Percentiles rank a stretch among this genome's conserved stretches.
These are phyloP conservation scores for Rachicladosporium sp. DNA, from an alignment of 2,329 filamentous ascomycete species.

Conservation along the genomic window DNA sequence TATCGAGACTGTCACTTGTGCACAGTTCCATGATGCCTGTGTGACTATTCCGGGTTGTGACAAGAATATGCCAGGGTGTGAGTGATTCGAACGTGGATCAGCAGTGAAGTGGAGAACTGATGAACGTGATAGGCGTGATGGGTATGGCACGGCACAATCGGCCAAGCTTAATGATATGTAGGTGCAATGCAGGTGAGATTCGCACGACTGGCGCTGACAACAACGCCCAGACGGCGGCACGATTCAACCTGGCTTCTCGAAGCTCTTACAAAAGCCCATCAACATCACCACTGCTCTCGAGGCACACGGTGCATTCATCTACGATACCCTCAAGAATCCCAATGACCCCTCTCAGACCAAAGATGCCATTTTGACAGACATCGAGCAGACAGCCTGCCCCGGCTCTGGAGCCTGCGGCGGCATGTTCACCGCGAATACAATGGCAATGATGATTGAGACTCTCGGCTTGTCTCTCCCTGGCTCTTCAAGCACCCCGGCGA, in stretches of 20 bases:
- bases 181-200: background rate
- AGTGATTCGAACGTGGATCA: too few relatives aligned
- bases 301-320: constrained; percentile 69
- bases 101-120: too few relatives aligned
- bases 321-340: constrained; percentile 60
- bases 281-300: constrained; percentile 87
- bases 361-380: constrained; percentile 71
- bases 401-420: constrained; percentile 72
- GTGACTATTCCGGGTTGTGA: constrained; percentile 90
- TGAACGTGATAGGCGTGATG: constrained; percentile 38
- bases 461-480: constrained; percentile 76
- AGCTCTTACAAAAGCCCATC: constrained; percentile 62
- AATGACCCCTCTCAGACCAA: constrained; percentile 56
- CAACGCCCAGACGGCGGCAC: constrained; percentile 55
- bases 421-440: constrained; percentile 92
- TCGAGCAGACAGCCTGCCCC: constrained; percentile 68
- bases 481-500: constrained; percentile 71
- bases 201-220: background rate
- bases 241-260: constrained; percentile 78
- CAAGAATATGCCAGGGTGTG: constrained; percentile 91
- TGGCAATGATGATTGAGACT: constrained; percentile 82
- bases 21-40: constrained; percentile 84
- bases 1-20: constrained; percentile 85
- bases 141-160: constrained; percentile 83
- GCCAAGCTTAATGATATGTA: constrained; percentile 78